Conservation (phyloP, 2,329 filamentous ascomycete genomes). For the Aspergillus pseudonomiae region DNA sequence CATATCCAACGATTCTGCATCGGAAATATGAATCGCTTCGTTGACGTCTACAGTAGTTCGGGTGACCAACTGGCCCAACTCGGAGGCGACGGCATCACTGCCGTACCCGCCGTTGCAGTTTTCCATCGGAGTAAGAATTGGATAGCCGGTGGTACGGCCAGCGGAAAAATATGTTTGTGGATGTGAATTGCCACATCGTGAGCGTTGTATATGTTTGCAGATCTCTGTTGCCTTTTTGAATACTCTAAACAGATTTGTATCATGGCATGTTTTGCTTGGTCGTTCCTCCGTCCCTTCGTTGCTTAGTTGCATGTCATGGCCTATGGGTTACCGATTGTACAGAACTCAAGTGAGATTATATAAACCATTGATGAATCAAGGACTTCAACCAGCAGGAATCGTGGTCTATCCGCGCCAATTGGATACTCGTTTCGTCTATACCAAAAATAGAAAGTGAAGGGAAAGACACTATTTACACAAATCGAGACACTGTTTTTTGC, state of each 20-base stretch:
- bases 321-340: neutral
- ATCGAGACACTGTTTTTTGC: constrained; percentile 11
- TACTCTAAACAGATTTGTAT: neutral
- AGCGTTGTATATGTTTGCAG: neutral
- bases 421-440: constrained; percentile 36
- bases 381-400: constrained; percentile 3
- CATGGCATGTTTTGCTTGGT: neutral
- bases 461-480: constrained; percentile 25
- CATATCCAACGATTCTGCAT: constrained; percentile 86
- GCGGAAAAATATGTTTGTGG: constrained; percentile 92
- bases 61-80: constrained; percentile 89
- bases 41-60: constrained; percentile 81
- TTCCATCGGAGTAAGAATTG: constrained; percentile 88
- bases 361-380: neutral
- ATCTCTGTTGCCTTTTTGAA: neutral
- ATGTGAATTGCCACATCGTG: constrained; percentile 54
- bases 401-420: constrained; percentile 9
- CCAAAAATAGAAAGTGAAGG: constrained; percentile 28
- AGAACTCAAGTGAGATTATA: too few species aligned
- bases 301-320: too few species aligned
- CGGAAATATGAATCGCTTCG: constrained; percentile 96
- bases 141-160: constrained; percentile 89
- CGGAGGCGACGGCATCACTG: constrained; percentile 86
- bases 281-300: neutral
- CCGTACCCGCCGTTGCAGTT: constrained; percentile 88